A percentile compares a stretch with the other conserved stretches of the same genome.
Conservation (phyloP, 108 stramenopile genomes). For the Nitzschia inconspicua region DNA sequence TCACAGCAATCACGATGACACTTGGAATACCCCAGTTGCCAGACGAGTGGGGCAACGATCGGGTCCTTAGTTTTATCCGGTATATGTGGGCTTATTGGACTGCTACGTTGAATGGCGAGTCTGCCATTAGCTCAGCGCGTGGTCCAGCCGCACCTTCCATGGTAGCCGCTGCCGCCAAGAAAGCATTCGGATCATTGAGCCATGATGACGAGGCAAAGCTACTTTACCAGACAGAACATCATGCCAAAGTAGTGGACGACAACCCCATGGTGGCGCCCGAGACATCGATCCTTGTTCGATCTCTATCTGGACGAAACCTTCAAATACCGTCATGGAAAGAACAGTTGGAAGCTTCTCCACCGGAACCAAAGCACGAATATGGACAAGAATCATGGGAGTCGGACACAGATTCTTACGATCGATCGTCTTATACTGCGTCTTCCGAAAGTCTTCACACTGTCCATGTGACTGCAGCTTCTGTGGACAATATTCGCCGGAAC, state of each 20-base stretch:
- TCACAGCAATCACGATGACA: constrained; percentile 66
- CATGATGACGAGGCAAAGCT: constrained; percentile 24
- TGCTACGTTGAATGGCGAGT: constrained; percentile 17
- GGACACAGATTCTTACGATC: constrained; percentile 25
- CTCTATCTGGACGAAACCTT: constrained; percentile 49
- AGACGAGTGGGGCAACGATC: constrained; percentile 77
- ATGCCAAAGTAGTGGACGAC: constrained; percentile 40
- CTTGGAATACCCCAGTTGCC: constrained; percentile 70
- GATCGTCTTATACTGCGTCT: constrained; percentile 22
- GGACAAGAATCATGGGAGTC: constrained; percentile 19
- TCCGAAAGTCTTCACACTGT: not conserved
- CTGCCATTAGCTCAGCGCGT: constrained; percentile 6
- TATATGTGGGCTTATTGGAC: constrained; percentile 75
- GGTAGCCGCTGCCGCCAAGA: constrained; percentile 74
- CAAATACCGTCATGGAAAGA: constrained; percentile 24
- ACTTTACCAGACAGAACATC: constrained; percentile 50
- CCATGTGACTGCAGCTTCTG: constrained; percentile 1
- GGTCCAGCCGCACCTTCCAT: constrained; percentile 75
- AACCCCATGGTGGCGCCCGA: constrained; percentile 62
- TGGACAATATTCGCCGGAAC: constrained; percentile 39
- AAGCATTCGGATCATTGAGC: constrained; percentile 63
- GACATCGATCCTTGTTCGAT: constrained; percentile 71
- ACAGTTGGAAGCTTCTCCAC: not conserved
- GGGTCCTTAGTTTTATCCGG: constrained; percentile 73
- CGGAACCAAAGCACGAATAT: constrained; percentile 11